These are phyloP conservation scores for Phaffia australis DNA, from an alignment of 768 basidiomycete genomes.

Conservation along the genomic window DNA sequence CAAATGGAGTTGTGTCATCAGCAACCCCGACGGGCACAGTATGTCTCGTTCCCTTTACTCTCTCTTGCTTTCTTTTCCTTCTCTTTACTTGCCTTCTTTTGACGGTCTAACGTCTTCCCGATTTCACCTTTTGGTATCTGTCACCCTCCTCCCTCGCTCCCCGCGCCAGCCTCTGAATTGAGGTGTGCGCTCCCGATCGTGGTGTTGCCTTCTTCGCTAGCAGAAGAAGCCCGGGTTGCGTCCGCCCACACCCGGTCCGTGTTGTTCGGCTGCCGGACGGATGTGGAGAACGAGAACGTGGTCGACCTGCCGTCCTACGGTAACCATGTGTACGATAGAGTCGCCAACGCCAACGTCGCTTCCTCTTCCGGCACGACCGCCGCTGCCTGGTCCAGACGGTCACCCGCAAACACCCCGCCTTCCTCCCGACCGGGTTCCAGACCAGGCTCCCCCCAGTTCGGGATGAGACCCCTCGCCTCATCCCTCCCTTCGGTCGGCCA, in stretches of 20 bases:
- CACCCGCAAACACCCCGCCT: conserved; percentile 31
- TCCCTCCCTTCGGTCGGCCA: not conserved
- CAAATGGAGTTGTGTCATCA: conserved; percentile 54
- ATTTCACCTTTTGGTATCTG: not conserved
- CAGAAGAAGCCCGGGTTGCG: conserved; percentile 61
- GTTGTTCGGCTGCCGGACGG: conserved; percentile 45
- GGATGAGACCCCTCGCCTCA: conserved; percentile 23
- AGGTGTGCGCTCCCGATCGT: conserved; percentile 84
- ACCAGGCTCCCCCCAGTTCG: conserved; percentile 28
- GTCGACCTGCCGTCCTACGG: conserved; percentile 76
- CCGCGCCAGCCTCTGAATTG: conserved; percentile 56
- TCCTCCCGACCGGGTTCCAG: conserved; percentile 30
- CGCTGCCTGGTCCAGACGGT: conserved; percentile 20
- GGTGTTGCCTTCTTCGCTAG: conserved; percentile 61
- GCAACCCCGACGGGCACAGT: conserved; percentile 76
- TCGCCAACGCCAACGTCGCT: conserved; percentile 42
- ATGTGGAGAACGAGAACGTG: conserved; percentile 44
- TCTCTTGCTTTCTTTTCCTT: not conserved
- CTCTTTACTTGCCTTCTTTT: not conserved
- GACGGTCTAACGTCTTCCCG: not conserved
- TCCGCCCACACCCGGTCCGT: conserved; percentile 67
- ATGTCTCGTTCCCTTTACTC: not conserved
- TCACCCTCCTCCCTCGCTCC: not conserved
- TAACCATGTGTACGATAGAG: conserved; percentile 79
- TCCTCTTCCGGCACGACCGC: conserved; percentile 6